Percentiles rank a stretch among this genome's conserved stretches.
phyloP scores from a whole-genome alignment of 495 filamentous ascomycete genomes.

The Penicillium egyptiacum region DNA sequence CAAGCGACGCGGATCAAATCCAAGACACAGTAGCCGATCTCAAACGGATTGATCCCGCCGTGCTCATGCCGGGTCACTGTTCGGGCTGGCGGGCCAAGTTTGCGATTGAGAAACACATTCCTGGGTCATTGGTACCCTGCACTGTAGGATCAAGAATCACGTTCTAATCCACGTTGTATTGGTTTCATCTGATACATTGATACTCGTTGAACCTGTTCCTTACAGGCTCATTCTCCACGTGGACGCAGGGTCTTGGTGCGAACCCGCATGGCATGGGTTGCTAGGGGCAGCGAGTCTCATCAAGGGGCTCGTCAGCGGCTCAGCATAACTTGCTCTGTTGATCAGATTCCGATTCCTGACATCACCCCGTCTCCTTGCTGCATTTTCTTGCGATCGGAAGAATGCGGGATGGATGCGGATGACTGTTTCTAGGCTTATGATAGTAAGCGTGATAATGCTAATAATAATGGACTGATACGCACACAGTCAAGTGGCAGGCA shows the following conservation, averaged over 20 bases:
- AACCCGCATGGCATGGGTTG: constrained; percentile 18
- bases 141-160: constrained; percentile 55
- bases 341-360: constrained; percentile 10
- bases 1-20: constrained; percentile 44
- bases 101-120: constrained; percentile 57
- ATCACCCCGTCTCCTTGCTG: constrained; percentile 24
- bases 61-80: constrained; percentile 61
- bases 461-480: background rate
- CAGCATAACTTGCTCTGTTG: constrained; percentile 19
- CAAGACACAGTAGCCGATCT: constrained; percentile 51
- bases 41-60: constrained; percentile 51
- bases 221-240: constrained; percentile 23
- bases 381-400: constrained; percentile 18
- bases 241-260: constrained; percentile 11
- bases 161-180: constrained; percentile 34
- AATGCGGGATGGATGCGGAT: constrained; percentile 8
- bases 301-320: constrained; percentile 16
- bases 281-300: constrained; percentile 15
- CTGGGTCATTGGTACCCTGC: constrained; percentile 55
- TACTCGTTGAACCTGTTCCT: constrained; percentile 10
- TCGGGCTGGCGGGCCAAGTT: constrained; percentile 63
- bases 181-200: background rate
- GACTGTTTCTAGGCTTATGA: background rate
- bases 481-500: background rate
- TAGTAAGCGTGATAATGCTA: background rate